Base-by-base conservation (phyloP, 257 asterid species). In the Thymus quinquecostatus region DNA sequence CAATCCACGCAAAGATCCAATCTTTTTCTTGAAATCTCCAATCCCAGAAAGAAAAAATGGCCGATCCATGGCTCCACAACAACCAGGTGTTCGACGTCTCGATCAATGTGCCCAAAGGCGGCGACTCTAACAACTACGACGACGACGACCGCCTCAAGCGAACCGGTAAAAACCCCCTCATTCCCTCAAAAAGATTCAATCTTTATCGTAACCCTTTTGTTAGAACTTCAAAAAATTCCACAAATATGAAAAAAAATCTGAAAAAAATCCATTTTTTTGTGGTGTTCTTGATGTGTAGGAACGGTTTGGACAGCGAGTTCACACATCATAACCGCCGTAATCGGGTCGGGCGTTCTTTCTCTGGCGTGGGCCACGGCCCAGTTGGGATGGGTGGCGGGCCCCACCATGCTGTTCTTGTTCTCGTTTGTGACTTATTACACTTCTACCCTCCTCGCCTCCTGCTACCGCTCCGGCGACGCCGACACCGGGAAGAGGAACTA, bases 361-460 rank as follows among this genome's bases (percentile, higher is more conserved):
- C 65, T 83, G 53, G 85, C 82, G 11, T 83, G 87, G 85, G 76
- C 87, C 2, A 62, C 57, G 2, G 87, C 87, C 1, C 87, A 83
- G 5, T 63, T 83, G 68, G 87, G 87, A 2, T 83, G 87, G 87
- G 63, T 80, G 7, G 85, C 83, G 6, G 87, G 87, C 7, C 85
- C 85, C 8, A 2, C 74, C 6, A 66, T 72, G 58, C 9, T 80
- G 63, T n/a, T 83, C 40, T 43, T 83, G 69, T 82, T 82, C 76
- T 78, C 86, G 0, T 36, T 76, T 14, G 82, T 79, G 6, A 76
- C 86, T 5, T 79, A 74, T 54, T 82, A 82, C 82, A 67, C 84
- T 79, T 76, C 86, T 51, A 50, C 71, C 71, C 84, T 82, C 62
- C 80, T 82, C 5, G 78, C 86, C 3, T 44, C 78, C 4, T 79